A percentile compares a stretch with the other conserved stretches of the same genome.
Conservation (phyloP, 2,329 filamentous ascomycete genomes). For the Calonectria leucothoes region DNA sequence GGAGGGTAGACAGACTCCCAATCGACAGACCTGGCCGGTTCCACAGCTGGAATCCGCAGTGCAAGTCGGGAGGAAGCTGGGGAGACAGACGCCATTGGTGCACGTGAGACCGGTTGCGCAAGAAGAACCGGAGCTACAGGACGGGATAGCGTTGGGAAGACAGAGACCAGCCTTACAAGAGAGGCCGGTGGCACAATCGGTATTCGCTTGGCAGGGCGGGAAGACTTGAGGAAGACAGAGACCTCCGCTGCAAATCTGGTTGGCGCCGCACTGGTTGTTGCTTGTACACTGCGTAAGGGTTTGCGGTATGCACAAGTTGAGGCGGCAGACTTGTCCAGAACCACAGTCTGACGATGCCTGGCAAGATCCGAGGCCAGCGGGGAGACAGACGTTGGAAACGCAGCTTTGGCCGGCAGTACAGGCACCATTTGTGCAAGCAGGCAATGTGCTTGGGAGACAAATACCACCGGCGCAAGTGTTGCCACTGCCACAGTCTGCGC, state of each 20-base stretch:
- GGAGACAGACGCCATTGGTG: conserved; percentile 3
- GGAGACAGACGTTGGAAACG: background rate
- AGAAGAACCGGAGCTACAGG: background rate
- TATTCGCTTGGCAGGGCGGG: background rate
- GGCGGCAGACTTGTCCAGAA: conserved; percentile 16
- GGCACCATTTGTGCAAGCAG: background rate
- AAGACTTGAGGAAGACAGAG: conserved; percentile 5
- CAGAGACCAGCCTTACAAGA: conserved; percentile 1
- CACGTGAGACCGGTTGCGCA: conserved; percentile 7
- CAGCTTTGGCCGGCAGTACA: conserved; percentile 5
- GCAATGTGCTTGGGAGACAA: background rate
- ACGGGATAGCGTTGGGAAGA: background rate
- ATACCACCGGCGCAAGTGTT: conserved; percentile 1
- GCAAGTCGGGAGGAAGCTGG: conserved; percentile 5
- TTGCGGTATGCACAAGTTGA: conserved; percentile 11
- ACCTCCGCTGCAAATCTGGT: background rate
- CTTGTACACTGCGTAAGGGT: background rate
- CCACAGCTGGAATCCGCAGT: conserved; percentile 3
- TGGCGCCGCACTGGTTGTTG: conserved; percentile 12
- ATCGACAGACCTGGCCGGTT: conserved; percentile 15
- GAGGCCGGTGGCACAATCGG: conserved; percentile 7
- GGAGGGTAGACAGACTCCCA: conserved; percentile 3
- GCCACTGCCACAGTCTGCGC: background rate
- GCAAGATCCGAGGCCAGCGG: background rate
- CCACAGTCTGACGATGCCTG: conserved; percentile 13